Evolutionary conservation across 768 basidiomycete species (phyloP).

Genomic region (Calocera viscosa): DNA sequence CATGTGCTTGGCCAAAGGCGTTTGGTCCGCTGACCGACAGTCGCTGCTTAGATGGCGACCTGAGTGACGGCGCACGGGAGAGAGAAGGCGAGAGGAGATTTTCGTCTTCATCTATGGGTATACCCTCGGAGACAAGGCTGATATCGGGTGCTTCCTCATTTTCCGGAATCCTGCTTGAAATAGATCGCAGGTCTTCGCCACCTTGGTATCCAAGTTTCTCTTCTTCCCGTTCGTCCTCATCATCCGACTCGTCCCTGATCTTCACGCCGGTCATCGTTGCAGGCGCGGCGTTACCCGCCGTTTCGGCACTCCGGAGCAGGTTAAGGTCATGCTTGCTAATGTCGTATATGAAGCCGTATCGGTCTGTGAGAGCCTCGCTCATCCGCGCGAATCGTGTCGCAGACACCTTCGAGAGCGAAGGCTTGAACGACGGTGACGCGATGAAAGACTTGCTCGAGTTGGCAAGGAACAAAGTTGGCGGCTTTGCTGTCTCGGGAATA

Average conservation of each 20-base stretch:
- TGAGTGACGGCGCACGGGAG: not conserved
- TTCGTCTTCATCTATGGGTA: not conserved
- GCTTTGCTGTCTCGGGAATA: constrained; percentile 65
- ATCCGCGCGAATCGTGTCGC: constrained; percentile 12
- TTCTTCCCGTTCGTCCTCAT: constrained; percentile 42
- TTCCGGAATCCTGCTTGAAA: not conserved
- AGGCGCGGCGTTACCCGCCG: constrained; percentile 62
- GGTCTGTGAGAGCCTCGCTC: constrained; percentile 46
- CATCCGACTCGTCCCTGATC: constrained; percentile 57
- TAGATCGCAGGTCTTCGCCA: constrained; percentile 12
- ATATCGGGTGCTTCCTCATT: not conserved
- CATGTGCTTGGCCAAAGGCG: not conserved
- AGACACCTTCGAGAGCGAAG: constrained; percentile 49
- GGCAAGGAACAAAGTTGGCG: constrained; percentile 73
- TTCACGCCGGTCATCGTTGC: constrained; percentile 78
- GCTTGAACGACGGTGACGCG: constrained; percentile 56
- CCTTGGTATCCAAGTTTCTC: constrained; percentile 10
- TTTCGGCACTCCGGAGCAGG: constrained; percentile 56
- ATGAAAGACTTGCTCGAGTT: constrained; percentile 58
- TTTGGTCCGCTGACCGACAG: not conserved
- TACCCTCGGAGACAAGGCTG: not conserved
- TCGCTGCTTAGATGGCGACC: constrained; percentile 3
- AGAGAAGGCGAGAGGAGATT: constrained; percentile 1
- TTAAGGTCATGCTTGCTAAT: constrained; percentile 69
- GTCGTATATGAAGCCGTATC: constrained; percentile 86